phyloP scores from a whole-genome alignment of 108 stramenopile species.

The Discostella stelligeroides region DNA sequence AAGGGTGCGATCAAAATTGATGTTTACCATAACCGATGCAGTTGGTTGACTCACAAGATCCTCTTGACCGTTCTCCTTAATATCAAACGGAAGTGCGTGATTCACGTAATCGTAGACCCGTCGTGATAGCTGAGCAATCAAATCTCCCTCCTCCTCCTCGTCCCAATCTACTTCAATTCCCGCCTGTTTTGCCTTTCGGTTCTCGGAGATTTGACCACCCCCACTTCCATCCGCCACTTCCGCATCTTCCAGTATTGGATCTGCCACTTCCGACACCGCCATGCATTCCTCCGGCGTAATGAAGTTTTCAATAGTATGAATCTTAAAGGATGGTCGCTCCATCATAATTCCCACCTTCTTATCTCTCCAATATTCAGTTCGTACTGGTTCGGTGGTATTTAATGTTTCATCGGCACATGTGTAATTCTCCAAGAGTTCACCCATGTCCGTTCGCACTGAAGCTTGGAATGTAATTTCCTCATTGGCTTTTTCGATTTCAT shows the following conservation, averaged over 20 bases:
- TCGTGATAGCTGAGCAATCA: slow-evolving; percentile 63
- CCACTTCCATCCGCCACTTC: slow-evolving; percentile 88
- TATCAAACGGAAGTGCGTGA: slow-evolving; percentile 67
- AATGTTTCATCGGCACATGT: slow-evolving; percentile 74
- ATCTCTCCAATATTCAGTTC: slow-evolving; percentile 30
- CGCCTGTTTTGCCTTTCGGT: slow-evolving; percentile 83
- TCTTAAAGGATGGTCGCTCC: slow-evolving; percentile 67
- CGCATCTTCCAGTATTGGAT: slow-evolving; percentile 65
- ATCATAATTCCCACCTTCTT: slow-evolving; percentile 62
- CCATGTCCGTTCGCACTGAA: slow-evolving; percentile 60
- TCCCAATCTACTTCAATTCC: slow-evolving; percentile 73
- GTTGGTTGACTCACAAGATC: no score
- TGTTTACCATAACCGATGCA: no score
- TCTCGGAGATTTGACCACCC: slow-evolving; percentile 58
- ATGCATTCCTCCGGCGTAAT: slow-evolving; percentile 81
- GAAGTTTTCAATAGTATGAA: slow-evolving; percentile 82
- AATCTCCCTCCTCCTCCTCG: slow-evolving; percentile 59
- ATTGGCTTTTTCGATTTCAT: slow-evolving; percentile 54
- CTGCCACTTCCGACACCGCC: slow-evolving; percentile 70
- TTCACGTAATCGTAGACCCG: slow-evolving; percentile 86
- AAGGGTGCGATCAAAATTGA: no score
- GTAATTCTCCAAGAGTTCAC: slow-evolving; percentile 73
- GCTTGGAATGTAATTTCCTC: slow-evolving; percentile 76
- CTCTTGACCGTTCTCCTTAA: slow-evolving; percentile 82
- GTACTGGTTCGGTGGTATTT: slow-evolving; percentile 53